Conservation (phyloP, 2,329 filamentous ascomycete genomes). For the Aspergillus pseudonomiae region DNA sequence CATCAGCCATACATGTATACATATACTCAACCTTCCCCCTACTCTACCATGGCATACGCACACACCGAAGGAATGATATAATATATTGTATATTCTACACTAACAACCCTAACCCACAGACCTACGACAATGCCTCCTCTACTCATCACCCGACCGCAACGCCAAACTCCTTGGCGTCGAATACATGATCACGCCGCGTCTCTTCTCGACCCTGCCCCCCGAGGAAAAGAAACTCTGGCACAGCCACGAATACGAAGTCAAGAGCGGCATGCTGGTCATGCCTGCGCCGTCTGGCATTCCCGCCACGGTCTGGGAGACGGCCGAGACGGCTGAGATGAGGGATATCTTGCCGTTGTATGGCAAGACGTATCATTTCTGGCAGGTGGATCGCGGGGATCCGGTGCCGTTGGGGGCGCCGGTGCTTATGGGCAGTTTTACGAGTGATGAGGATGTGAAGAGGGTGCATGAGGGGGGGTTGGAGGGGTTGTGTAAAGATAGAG, state of each 20-base stretch:
- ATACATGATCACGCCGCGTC: conserved; percentile 76
- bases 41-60: background rate
- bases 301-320: conserved; percentile 68
- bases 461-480: conserved; percentile 32
- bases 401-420: conserved; percentile 64
- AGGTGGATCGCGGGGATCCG: conserved; percentile 72
- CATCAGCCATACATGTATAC: too few species aligned
- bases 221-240: conserved; percentile 80
- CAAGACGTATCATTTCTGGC: conserved; percentile 86
- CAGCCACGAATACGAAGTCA: conserved; percentile 59
- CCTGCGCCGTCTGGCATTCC: conserved; percentile 47
- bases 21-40: background rate
- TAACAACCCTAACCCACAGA: conserved; percentile 45
- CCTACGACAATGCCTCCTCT: conserved; percentile 82
- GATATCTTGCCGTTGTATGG: conserved; percentile 75
- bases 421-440: conserved; percentile 64
- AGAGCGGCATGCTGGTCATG: conserved; percentile 49
- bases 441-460: conserved; percentile 29
- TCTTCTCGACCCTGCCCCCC: conserved; percentile 67
- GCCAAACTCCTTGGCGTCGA: conserved; percentile 82
- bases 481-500: conserved; percentile 52
- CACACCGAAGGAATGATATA: too few species aligned
- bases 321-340: conserved; percentile 80
- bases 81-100: too few species aligned
- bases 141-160: conserved; percentile 68